Evolutionary conservation across 257 asterid genomes (phyloP), one percentile per base, ranked within the genome.

Genomic region (Ophiorrhiza pumila): DNA sequence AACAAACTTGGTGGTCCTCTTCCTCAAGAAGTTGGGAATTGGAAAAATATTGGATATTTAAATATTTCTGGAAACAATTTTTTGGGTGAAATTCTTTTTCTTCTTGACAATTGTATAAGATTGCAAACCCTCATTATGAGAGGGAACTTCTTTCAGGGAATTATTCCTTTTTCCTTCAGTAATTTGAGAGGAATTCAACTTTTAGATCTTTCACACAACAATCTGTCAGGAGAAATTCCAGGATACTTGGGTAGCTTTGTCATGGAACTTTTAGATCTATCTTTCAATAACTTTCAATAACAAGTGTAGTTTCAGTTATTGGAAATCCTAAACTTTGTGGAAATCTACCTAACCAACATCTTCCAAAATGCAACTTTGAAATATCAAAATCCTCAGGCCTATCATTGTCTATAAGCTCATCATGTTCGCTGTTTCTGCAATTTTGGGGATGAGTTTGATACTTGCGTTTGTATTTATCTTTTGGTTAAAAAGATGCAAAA

Each of bases 201-300:
- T 31, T 62, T 80, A 43, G 71, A 80, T 61, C 72, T 80, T 66
- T 75, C 83, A 31, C 63, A 57, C 18, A 80, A 79, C 43, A 60
- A 60, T 60, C 41, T 60, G 22, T 9, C 65, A 0, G 42, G 65
- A 6, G 34, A 60, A 60, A 60, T 60, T 60, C 42, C 41, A 11
- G 29, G 18, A 34, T 80, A 56, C 71, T 52, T 13, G 22, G 39
- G 20, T 68, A 46, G 4, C 27, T 62, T 62, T 46, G 35, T 32
- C 47, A 12, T 62, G 8, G 11, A 34, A 43, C 68, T 31, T 59
- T n/a, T 59, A 59, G 29, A 59, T 59, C 37, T 29, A 29, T 25
- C 34, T 10, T 59, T 25, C 3, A 29, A 59, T 25, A 13, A 59
- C 20, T 59, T 59, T 20, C 58, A 71, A 39, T 80, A 78, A 50